Conservation (phyloP, 73 alveolate species). For the Breviolum minutum region DNA sequence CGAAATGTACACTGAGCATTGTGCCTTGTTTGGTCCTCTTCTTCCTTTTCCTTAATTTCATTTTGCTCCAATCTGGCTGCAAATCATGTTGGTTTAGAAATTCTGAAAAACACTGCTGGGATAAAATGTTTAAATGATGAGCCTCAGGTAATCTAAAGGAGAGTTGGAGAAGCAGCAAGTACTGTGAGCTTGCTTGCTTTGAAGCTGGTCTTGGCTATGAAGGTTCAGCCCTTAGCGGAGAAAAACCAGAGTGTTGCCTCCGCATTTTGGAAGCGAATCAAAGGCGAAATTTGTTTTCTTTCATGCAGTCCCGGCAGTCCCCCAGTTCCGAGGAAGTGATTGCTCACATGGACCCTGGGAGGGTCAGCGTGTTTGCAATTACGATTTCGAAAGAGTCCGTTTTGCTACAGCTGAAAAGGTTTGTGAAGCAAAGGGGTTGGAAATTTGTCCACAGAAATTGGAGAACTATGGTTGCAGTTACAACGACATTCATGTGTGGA, state of each 20-base stretch:
- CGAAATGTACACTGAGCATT: neutral
- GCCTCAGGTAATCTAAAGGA: neutral
- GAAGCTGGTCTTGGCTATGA: slow-evolving; percentile 51
- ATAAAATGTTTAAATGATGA: neutral
- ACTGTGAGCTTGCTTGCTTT: slow-evolving; percentile 23
- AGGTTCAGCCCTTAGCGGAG: slow-evolving; percentile 18
- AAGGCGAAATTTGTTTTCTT: neutral
- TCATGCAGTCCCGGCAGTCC: neutral
- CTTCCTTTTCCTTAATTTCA: neutral
- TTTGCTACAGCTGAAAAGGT: neutral
- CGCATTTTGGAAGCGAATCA: neutral
- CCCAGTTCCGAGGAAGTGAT: neutral
- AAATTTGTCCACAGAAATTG: slow-evolving; percentile 14
- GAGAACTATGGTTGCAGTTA: slow-evolving; percentile 33
- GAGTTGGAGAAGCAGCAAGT: neutral
- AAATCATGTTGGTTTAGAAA: neutral
- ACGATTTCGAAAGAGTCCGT: neutral
- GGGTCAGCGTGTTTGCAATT: slow-evolving; percentile 32
- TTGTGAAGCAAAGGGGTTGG: slow-evolving; percentile 36
- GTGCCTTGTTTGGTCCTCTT: neutral
- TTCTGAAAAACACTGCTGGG: neutral
- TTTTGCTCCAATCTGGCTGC: neutral
- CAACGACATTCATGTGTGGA: slow-evolving; percentile 35
- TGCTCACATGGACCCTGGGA: slow-evolving; percentile 52
- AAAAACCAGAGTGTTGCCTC: neutral